Percentiles rank a stretch among this genome's conserved stretches.
Conservation (phyloP, 1,284 basidiomycete genomes). For the Puccinia triticina region DNA sequence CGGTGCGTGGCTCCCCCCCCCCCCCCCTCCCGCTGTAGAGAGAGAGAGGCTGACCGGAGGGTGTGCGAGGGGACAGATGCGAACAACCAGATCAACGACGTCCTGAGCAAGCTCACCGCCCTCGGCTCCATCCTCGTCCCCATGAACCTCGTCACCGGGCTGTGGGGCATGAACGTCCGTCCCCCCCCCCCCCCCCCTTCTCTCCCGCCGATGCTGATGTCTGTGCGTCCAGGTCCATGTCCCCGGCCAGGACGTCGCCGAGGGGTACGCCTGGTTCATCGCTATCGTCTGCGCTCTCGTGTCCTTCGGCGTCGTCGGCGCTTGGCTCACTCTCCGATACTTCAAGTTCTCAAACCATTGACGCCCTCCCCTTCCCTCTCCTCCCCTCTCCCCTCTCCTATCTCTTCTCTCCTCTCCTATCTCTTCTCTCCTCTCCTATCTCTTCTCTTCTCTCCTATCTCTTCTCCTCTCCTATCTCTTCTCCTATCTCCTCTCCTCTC, state of each 20-base stretch:
- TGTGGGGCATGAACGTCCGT: slow-evolving; percentile 81
- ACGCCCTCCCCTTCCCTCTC: too few species aligned
- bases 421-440: too few species aligned
- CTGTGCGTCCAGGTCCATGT: slow-evolving; percentile 67
- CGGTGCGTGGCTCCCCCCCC: neutral
- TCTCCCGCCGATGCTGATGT: neutral
- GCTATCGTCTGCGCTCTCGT: slow-evolving; percentile 56
- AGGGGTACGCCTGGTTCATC: slow-evolving; percentile 59
- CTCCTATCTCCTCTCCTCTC: too few species aligned
- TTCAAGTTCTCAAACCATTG: slow-evolving; percentile 42
- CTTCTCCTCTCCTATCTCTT: too few species aligned
- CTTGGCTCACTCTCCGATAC: slow-evolving; percentile 54
- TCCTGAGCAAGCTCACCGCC: slow-evolving; percentile 95
- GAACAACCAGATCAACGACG: slow-evolving; percentile 99
- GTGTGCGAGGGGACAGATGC: too few species aligned
- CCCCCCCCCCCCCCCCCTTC: neutral
- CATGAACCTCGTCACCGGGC: slow-evolving; percentile 65
- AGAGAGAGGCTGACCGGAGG: too few species aligned
- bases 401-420: too few species aligned
- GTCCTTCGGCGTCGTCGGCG: slow-evolving; percentile 55
- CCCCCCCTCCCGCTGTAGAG: neutral
- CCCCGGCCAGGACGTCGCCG: slow-evolving; percentile 72
- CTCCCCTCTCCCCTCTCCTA: too few species aligned
- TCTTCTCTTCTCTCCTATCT: too few species aligned
- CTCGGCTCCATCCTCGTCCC: slow-evolving; percentile 91